Base-by-base conservation (phyloP, 164 flowering plant genomes). In the Annona cherimola region DNA sequence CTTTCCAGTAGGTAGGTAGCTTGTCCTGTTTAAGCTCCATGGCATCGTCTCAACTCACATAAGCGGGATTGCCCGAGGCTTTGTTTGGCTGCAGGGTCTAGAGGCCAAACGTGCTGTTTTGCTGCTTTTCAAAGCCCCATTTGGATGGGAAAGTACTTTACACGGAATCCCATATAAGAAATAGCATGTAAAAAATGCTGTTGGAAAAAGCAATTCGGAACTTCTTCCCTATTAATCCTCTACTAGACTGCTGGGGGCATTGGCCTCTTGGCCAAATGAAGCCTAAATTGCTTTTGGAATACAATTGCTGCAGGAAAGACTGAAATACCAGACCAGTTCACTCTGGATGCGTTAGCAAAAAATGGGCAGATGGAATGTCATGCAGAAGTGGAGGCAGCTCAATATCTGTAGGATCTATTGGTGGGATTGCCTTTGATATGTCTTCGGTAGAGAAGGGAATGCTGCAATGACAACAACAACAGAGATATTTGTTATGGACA, bases 361-460 rank as follows among this genome's bases (percentile, higher is more conserved):
- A 86, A 76, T 84, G 89, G 4, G 81, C 89, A 69, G 91, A 86
- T 57, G 94, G 81, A 73, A 81, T 75, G 44, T 90, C 94, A 11
- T 86, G 80, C 68, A 87, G 66, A 54, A 79, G 80, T 4, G 79
- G 63, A 0, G 99, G 96, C 1, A 82, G 78, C 42, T 91, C 94
- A 26, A 88, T 77, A 69, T 80, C 88, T 42, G 88, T 75, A 16
- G 93, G 96, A 73, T 90, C 94, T 41, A 86, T 78, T 1, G 75
- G 83, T 5, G 97, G 97, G 69, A 95, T 88, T 6, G 97, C 97
- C 83, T 84, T 86, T n/a, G 90, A 92, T 66, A 95, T 88, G 72
- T 95, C 99, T 75, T 95, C 99, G 0, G 94, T 88, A 20, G 94
- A 93, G 78, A 95, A 95, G 1, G 99, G 97, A 71, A 95, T 93